Conservation (phyloP, 2,329 filamentous ascomycete species). For the Penicillium corylophilum region DNA sequence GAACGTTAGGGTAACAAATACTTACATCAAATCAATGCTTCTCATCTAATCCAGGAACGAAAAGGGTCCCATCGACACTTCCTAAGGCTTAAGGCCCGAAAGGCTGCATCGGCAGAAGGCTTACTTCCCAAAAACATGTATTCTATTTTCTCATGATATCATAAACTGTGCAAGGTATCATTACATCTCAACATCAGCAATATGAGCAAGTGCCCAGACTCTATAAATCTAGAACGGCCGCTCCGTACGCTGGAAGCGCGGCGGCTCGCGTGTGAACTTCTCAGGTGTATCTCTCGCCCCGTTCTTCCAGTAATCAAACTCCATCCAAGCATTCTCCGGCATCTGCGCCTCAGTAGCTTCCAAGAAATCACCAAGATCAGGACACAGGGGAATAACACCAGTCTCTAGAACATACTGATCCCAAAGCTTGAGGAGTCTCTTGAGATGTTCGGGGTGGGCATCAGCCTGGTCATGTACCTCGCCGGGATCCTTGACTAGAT, state of each 20-base stretch:
- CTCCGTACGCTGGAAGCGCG: slow-evolving; percentile 36
- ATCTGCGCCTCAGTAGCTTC: slow-evolving; percentile 64
- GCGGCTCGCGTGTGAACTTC: slow-evolving; percentile 43
- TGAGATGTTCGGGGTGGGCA: slow-evolving; percentile 44
- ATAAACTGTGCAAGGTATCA: slow-evolving; percentile 3
- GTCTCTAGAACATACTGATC: slow-evolving; percentile 60
- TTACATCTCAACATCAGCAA: slow-evolving; percentile 2
- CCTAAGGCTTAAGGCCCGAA: no score
- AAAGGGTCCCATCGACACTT: no score
- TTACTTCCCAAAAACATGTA: no score
- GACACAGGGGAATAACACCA: slow-evolving; percentile 59
- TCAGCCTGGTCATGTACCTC: slow-evolving; percentile 50
- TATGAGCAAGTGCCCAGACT: not conserved
- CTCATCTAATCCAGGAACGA: no score
- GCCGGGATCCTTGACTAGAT: slow-evolving; percentile 53
- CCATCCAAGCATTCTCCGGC: slow-evolving; percentile 65
- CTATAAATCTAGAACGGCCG: slow-evolving; percentile 32
- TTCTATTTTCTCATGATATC: slow-evolving; percentile 7
- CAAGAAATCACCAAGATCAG: slow-evolving; percentile 58
- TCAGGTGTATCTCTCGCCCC: slow-evolving; percentile 51
- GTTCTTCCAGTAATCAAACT: slow-evolving; percentile 64
- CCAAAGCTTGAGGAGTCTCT: slow-evolving; percentile 55
- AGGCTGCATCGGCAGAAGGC: no score
- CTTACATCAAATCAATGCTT: no score
- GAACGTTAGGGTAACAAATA: no score